Percentiles rank a stretch among this genome's conserved stretches.
phyloP scores from a whole-genome alignment of 257 asterid species.

The Penstemon eatonii region DNA sequence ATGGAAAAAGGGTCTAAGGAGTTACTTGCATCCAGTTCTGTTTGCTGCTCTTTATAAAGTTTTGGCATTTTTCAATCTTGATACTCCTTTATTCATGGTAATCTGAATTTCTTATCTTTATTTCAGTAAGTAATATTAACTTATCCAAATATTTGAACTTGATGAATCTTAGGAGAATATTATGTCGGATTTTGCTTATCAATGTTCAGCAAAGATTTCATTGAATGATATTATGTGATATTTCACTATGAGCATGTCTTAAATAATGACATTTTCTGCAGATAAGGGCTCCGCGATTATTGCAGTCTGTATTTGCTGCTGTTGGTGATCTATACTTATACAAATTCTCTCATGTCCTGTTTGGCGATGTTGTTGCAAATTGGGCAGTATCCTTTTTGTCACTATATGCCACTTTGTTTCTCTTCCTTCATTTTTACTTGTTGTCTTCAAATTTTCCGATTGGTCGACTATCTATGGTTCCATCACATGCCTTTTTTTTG shows the following conservation, averaged over 20 bases:
- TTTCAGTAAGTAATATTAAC: neutral
- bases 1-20: slow-evolving; percentile 85
- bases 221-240: neutral
- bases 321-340: slow-evolving; percentile 78
- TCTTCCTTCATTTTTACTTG: neutral
- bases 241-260: neutral
- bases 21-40: slow-evolving; percentile 83
- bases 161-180: neutral
- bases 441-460: slow-evolving; percentile 2
- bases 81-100: slow-evolving; percentile 93
- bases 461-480: neutral
- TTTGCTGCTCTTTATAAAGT: slow-evolving; percentile 83
- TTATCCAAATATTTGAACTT: slow-evolving; percentile 2
- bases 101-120: slow-evolving; percentile 10
- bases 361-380: slow-evolving; percentile 58
- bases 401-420: neutral
- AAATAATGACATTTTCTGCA: slow-evolving; percentile 32
- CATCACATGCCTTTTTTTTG: neutral
- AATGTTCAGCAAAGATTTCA: neutral
- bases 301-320: slow-evolving; percentile 80
- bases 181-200: too few relatives aligned
- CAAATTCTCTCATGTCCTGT: slow-evolving; percentile 63
- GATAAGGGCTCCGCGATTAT: slow-evolving; percentile 80
- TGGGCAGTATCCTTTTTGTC: slow-evolving; percentile 81
- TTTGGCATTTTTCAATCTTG: slow-evolving; percentile 64